phyloP scores from a whole-genome alignment of 2,329 filamentous ascomycete species.

The Alternaria rosae region DNA sequence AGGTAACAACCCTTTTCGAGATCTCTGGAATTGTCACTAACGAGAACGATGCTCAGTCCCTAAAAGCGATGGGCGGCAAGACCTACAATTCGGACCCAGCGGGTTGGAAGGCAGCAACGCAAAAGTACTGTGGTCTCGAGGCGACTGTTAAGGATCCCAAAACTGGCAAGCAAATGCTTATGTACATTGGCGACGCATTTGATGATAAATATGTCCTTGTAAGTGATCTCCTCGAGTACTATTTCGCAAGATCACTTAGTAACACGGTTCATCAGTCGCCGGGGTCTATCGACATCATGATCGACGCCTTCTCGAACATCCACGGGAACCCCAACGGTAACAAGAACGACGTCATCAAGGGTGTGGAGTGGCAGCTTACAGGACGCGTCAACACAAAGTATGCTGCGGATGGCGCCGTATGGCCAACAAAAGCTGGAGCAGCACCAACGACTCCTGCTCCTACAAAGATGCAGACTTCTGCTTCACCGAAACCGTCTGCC shows the following conservation, averaged over 20 bases:
- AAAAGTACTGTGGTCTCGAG: not conserved
- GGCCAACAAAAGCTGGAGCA: not conserved
- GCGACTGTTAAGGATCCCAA: not conserved
- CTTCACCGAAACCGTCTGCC: not conserved
- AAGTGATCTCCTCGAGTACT: not conserved
- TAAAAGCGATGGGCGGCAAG: not conserved
- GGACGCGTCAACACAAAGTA: not conserved
- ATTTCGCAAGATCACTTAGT: not conserved
- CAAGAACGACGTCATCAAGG: not conserved
- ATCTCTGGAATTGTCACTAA: not conserved
- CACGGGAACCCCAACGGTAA: not conserved
- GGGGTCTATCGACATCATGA: not conserved
- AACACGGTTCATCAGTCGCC: not conserved
- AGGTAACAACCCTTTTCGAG: not conserved
- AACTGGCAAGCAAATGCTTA: not conserved
- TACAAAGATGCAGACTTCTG: not conserved
- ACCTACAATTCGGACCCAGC: not conserved
- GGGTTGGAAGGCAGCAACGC: not conserved
- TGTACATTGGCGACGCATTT: not conserved
- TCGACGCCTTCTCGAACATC: not conserved
- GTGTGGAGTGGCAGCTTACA: not conserved
- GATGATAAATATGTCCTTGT: not conserved
- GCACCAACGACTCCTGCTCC: not conserved
- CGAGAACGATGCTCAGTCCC: not conserved
- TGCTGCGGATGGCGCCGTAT: not conserved